Evolutionary conservation across 441 rosid species (phyloP), one percentile per base, ranked within the genome.

Genomic region (Arabidopsis hybrid): DNA sequence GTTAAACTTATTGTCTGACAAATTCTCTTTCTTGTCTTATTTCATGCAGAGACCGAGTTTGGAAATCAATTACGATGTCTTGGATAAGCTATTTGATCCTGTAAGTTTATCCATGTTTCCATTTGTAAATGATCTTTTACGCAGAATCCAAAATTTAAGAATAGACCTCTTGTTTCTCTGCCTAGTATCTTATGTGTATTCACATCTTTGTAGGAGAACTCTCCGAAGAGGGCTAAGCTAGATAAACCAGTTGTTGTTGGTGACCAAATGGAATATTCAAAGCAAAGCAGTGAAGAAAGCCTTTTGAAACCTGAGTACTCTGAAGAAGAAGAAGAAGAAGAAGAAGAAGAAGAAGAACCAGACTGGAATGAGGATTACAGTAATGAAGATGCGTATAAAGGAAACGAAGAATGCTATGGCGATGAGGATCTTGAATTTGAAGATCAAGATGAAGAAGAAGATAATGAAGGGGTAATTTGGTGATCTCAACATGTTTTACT

Each of bases 61-160:
- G 11, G 49, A 72, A 32, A 78, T 83, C 67, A 75, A 78, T 56
- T 80, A 60, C 26, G 82, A 80, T 69, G 57, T 52, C 26, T 66
- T 83, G 77, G 77, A 75, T 66, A 52, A 73, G 55, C 79, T 76
- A 52, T 72, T 60, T 57, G 78, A 70, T 74, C 70, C 32, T 45
- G 86, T 83, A 83, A 47, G 80, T 72, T 13, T 57, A 8, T 16
- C 4, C 32, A 40, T 66, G 5, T 60, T 52, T 60, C 17, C 6
- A 11, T 65, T 47, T 0, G 6, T 56, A 43, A 2, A 26, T 11
- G 4, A 9, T 36, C 9, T 8, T 50, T 45, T 36, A 56, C 40
- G n/a, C 14, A 26, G 34, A 14, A 57, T 57, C 16, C 72, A 65
- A 49, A 16, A 14, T 35, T 49, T 10, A 36, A 35, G 21, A 61